Base-by-base conservation (phyloP, 2,329 filamentous ascomycete genomes). In the Kalaharituber pfeilii region DNA sequence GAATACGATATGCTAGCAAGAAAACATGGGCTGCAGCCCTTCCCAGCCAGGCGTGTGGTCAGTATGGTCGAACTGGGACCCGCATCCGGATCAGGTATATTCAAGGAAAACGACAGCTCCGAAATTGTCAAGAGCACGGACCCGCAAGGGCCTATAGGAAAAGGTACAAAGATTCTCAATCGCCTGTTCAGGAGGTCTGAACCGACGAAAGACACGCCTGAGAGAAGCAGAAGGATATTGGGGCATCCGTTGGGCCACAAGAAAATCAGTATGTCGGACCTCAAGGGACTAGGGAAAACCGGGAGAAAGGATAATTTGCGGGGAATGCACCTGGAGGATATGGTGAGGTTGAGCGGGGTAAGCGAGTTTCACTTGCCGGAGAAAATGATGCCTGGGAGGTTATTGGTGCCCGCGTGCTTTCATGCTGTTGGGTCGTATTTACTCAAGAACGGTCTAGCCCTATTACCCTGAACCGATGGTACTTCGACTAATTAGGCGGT, bases 391-490 rank as follows among this genome's bases (percentile, higher is more conserved):
- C 73, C 77, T 1, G 71, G 73, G 18, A 73, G 74, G 24, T 67
- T 84, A 25, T 67, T 75, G 18, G 67, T 84, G 27, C 80, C 80
- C 7, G 82, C 80, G 3, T 81, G 80, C 59, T 71, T 84, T 50
- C 77, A 80, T 45, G 80, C 80, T 8, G 79, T 77, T 7, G 78
- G 76, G n/a, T 77, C 82, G 59, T 74, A 78, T 64, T 71, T 84
- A 8, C 70, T 78, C 2, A 75, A 81, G 49, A 68, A 81, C 65
- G 75, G 76, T 77, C 13, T 39, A 8, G 33, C 2, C 1, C 13
- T 9, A 11, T 47, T 47, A 22, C 24, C 42, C 42, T 47, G 3
- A 5, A 47, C 3, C 1, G 2, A 22, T 47, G n/a, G 9, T 7
- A 45, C 8, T 24, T 9, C 8, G 11, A 20, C 42, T 47, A 4